These are phyloP conservation scores for Cunninghamia lanceolata DNA, from an alignment of 75 land plant genomes.

Conservation along the genomic window DNA sequence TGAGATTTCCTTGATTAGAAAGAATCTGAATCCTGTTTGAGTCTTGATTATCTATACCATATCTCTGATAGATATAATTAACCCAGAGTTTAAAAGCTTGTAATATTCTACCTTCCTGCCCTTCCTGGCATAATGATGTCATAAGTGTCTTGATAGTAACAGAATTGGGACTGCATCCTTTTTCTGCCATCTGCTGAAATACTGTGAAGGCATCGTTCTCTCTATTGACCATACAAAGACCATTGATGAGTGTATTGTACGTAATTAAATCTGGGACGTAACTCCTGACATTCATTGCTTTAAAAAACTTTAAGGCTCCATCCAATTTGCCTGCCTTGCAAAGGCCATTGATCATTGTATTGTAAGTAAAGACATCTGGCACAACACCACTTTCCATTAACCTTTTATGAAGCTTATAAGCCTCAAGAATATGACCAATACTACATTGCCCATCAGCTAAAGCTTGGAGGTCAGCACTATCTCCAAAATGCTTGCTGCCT, in stretches of 20 bases:
- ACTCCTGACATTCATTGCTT: slow-evolving; percentile 50
- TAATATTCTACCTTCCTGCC: slow-evolving; percentile 22
- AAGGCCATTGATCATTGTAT: slow-evolving; percentile 57
- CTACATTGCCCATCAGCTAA: slow-evolving; percentile 34
- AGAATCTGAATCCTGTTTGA: slow-evolving; percentile 14
- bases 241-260: slow-evolving; percentile 56
- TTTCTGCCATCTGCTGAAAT: slow-evolving; percentile 39
- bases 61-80: slow-evolving; percentile 16
- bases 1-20: slow-evolving; percentile 32
- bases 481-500: slow-evolving; percentile 29
- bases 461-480: slow-evolving; percentile 30
- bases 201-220: slow-evolving; percentile 31
- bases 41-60: slow-evolving; percentile 6
- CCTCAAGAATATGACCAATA: slow-evolving; percentile 35
- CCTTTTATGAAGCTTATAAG: slow-evolving; percentile 46
- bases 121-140: slow-evolving; percentile 28
- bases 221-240: slow-evolving; percentile 30
- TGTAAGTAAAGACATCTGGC: slow-evolving; percentile 56
- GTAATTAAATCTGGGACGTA: slow-evolving; percentile 47
- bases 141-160: slow-evolving; percentile 33
- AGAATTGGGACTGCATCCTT: slow-evolving; percentile 23
- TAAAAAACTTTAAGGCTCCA: slow-evolving; percentile 49
- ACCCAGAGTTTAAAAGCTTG: slow-evolving; percentile 50
- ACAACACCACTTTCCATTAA: slow-evolving; percentile 41
- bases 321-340: slow-evolving; percentile 40